Evolutionary conservation across 2,329 filamentous ascomycete genomes (phyloP).

Genomic region (Chrysoporthe deuterocubensis): DNA sequence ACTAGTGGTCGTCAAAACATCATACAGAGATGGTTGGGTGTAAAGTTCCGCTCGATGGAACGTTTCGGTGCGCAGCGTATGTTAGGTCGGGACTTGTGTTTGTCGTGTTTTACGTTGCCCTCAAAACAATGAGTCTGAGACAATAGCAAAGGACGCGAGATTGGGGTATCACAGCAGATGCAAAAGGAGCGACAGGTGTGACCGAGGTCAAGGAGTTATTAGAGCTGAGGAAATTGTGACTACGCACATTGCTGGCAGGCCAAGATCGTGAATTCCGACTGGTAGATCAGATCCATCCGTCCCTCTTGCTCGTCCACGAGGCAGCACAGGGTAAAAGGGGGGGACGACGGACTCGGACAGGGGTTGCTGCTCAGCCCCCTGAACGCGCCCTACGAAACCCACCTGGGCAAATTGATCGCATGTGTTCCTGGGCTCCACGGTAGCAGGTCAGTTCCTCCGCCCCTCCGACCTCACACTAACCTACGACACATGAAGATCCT

Average conservation of each 20-base stretch:
- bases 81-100: constrained; percentile 1
- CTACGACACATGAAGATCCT: not conserved
- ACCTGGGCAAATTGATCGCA: constrained; percentile 10
- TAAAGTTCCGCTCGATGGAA: not conserved
- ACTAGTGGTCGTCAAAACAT: constrained; percentile 26
- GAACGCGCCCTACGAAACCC: not conserved
- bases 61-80: not conserved
- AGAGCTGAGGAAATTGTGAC: constrained; percentile 10
- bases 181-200: constrained; percentile 26
- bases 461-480: not conserved
- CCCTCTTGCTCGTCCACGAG: not conserved
- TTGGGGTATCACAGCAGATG: constrained; percentile 21
- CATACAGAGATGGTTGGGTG: constrained; percentile 17
- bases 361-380: constrained; percentile 14
- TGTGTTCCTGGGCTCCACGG: constrained; percentile 4
- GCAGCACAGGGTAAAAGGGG: constrained; percentile 9
- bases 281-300: constrained; percentile 14
- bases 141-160: constrained; percentile 14
- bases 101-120: not conserved
- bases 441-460: not conserved
- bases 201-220: constrained; percentile 14
- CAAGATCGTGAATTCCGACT: constrained; percentile 12
- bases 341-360: not conserved
- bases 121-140: constrained; percentile 15
- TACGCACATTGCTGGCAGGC: constrained; percentile 13